Evolutionary conservation across 2,329 filamentous ascomycete genomes (phyloP).

Genomic region (Cladosporium sp.): DNA sequence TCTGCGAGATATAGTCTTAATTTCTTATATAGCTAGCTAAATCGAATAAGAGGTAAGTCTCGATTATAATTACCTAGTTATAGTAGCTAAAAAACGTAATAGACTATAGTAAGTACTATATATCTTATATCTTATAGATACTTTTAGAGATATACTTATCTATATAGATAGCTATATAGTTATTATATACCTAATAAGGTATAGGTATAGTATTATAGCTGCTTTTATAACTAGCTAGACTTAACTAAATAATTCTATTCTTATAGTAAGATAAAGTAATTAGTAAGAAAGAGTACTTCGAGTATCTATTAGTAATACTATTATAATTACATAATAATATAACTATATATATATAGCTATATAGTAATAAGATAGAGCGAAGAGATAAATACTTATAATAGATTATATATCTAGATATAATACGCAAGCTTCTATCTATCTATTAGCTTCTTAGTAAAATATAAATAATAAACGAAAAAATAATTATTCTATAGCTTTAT

Average conservation of each 20-base stretch:
- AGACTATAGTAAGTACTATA: not conserved
- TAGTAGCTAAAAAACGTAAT: not conserved
- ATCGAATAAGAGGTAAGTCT: not conserved
- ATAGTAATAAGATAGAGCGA: not conserved
- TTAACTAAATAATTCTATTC: not conserved
- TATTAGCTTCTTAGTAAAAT: not conserved
- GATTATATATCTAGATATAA: not conserved
- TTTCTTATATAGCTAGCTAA: not conserved
- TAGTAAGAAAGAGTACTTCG: not conserved
- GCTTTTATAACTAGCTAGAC: not conserved
- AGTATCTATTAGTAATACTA: not conserved
- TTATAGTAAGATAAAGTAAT: not conserved
- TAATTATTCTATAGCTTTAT: not conserved
- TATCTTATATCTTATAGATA: not conserved
- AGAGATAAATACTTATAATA: not conserved
- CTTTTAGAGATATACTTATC: not conserved
- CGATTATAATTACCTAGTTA: not conserved
- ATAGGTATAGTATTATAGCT: not conserved
- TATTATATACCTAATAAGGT: not conserved
- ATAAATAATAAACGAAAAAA: not conserved
- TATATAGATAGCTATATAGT: not conserved
- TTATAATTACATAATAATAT: not conserved
- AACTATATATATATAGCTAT: not conserved
- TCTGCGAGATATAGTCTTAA: not conserved
- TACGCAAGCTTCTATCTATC: not conserved